phyloP scores from a whole-genome alignment of 2,329 filamentous ascomycete genomes.

The Beauveria sp. region DNA sequence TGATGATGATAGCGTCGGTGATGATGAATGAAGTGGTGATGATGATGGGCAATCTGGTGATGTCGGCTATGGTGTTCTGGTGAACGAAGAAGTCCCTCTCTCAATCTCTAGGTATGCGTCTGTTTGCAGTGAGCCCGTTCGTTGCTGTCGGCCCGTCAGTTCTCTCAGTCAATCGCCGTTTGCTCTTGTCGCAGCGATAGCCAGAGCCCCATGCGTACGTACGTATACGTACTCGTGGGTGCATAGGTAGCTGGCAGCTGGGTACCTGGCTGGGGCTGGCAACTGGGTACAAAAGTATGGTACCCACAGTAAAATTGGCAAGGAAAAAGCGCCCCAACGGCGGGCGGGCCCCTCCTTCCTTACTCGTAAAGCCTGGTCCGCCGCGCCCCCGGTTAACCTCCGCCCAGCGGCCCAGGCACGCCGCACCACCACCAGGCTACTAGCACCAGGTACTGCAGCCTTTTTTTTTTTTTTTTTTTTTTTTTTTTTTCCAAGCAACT shows the following conservation, averaged over 20 bases:
- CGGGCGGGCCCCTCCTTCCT: slow-evolving; percentile 8
- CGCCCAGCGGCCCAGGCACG: not conserved
- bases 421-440: not conserved
- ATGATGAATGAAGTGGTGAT: not conserved
- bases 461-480: not conserved
- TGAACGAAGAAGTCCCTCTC: not conserved
- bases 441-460: not conserved
- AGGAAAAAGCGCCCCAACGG: slow-evolving; percentile 5
- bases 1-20: not conserved
- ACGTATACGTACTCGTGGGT: not conserved
- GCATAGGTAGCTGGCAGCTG: not conserved
- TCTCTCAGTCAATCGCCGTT: not conserved
- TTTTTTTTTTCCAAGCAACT: too few species aligned
- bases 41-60: not conserved
- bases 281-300: too few species aligned
- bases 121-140: not conserved
- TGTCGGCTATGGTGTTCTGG: not conserved
- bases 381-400: not conserved
- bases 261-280: not conserved
- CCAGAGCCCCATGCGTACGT: not conserved
- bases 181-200: not conserved
- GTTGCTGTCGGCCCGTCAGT: not conserved
- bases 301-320: not conserved
- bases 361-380: slow-evolving; percentile 2
- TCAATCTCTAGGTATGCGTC: not conserved